A percentile compares a stretch with the other conserved stretches of the same genome.
Evolutionary conservation across 352 stramenopile genomes (phyloP).

Genomic region (Phytophthora idaei): DNA sequence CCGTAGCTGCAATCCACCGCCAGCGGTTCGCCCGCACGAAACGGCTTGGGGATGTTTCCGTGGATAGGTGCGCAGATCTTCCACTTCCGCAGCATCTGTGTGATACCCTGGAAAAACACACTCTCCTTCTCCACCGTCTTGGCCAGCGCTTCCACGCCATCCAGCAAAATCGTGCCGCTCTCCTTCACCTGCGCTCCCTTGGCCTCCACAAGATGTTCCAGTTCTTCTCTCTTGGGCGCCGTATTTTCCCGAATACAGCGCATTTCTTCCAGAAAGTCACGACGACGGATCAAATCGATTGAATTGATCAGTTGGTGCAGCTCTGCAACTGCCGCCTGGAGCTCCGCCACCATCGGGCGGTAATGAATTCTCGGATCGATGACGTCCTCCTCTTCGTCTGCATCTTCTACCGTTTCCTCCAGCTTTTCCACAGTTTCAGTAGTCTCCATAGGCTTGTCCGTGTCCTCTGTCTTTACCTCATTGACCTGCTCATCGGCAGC

Average conservation of each 20-base stretch:
- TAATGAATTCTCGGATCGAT: constrained; percentile 90
- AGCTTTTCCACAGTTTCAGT: constrained; percentile 26
- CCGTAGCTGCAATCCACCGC: constrained; percentile 87
- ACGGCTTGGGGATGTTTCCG: constrained; percentile 88
- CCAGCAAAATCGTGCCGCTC: constrained; percentile 71
- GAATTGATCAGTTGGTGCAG: constrained; percentile 89
- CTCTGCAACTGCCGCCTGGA: constrained; percentile 79
- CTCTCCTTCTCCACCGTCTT: constrained; percentile 81
- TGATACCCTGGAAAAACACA: constrained; percentile 84
- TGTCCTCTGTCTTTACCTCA: constrained; percentile 33
- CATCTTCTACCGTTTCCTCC: constrained; percentile 29
- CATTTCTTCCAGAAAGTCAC: constrained; percentile 87
- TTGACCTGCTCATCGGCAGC: constrained; percentile 19
- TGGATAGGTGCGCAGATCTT: constrained; percentile 88
- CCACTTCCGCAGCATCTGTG: constrained; percentile 83
- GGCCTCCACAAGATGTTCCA: constrained; percentile 79
- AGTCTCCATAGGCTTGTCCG: constrained; percentile 40
- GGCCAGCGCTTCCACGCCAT: constrained; percentile 72
- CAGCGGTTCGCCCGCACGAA: constrained; percentile 80
- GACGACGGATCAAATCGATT: constrained; percentile 82
- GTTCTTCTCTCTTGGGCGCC: constrained; percentile 76
- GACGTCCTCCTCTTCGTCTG: constrained; percentile 64
- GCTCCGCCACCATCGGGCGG: constrained; percentile 80
- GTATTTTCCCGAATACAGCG: constrained; percentile 87
- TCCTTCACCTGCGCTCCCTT: constrained; percentile 82